Evolutionary conservation across 2,329 filamentous ascomycete genomes (phyloP), one percentile per base, ranked within the genome.

Genomic region (Pseudocercospora musae): DNA sequence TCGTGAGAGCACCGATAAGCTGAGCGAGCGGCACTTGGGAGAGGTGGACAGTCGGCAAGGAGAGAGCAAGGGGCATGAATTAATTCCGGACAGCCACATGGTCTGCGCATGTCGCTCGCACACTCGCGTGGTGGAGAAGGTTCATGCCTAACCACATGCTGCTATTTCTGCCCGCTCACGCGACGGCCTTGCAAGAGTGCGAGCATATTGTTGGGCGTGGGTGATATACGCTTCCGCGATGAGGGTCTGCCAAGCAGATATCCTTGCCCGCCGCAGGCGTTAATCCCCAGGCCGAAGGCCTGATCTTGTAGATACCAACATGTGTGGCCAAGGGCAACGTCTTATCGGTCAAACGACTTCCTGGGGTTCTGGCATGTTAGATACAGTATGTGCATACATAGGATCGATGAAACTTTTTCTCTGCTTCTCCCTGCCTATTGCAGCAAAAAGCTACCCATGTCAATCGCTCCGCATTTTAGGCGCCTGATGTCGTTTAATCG

Each of bases 61-160:
- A 5, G 7, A 29, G 3, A n/a, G 25, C 48, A 15, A 29, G 48
- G 48, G 31, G 25, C 23, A 29, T 18, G 15, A n/a, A 13, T 52
- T 29, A 52, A 23, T 29, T 52, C 48, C 48, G 48, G 25, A 25
- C 11, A 48, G 37, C 44, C 48, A 52, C 48, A 31, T 52, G 48
- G 25, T 52, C 20, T 29, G 37, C 37, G 37, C 37, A 18, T 40
- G 37, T 40, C 15, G 37, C 37, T 52, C 48, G 25, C 48, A 52
- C 31, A 10, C 2, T 52, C 48, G 48, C 48, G 23, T 52, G 48
- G 48, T n/a, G 48, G 48, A 52, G 21, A 52, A 52, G 48, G 48
- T 52, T 52, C 48, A 52, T 31, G n/a, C 48, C 48, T 52, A 52
- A 52, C 48, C 48, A 29, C 48, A 52, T 52, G 48, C 8, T 52